A percentile compares a stretch with the other conserved stretches of the same genome.
phyloP scores from a whole-genome alignment of 345 rosid genomes.

The Barbarea vulgaris region DNA sequence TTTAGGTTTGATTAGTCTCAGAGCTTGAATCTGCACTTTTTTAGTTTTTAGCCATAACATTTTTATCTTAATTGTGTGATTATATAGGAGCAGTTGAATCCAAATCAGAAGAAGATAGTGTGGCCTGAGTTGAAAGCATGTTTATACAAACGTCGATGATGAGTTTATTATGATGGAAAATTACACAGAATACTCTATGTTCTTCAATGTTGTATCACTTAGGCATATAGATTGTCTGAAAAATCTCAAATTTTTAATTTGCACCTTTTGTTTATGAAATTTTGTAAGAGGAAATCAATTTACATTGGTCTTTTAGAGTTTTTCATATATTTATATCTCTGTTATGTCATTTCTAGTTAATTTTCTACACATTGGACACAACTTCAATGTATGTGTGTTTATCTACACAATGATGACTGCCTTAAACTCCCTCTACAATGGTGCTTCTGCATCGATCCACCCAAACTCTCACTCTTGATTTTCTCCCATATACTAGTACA shows the following conservation, averaged over 20 bases:
- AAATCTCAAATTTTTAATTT: not conserved
- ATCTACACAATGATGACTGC: too few species aligned
- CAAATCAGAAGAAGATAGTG: constrained; percentile 53
- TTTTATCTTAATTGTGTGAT: constrained; percentile 5
- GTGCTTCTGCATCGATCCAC: too few species aligned
- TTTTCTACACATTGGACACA: too few species aligned
- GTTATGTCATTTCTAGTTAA: not conserved
- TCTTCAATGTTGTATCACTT: constrained; percentile 9
- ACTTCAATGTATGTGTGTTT: not conserved
- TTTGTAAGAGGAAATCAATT: constrained; percentile 3
- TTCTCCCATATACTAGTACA: too few species aligned
- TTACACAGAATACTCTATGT: constrained; percentile 12
- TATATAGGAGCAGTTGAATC: constrained; percentile 57
- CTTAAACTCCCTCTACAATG: too few species aligned
- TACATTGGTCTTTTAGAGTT: not conserved
- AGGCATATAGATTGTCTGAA: not conserved
- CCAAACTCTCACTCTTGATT: too few species aligned
- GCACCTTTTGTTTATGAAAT: not conserved
- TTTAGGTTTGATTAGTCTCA: not conserved
- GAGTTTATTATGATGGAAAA: constrained; percentile 16
- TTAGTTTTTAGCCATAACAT: not conserved
- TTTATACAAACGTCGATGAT: constrained; percentile 84
- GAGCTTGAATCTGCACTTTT: not conserved
- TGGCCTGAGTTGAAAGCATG: constrained; percentile 97
- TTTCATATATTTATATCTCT: too few species aligned